Base-by-base conservation (phyloP, 305 asterid species). In the Stenogyne calaminthoides region DNA sequence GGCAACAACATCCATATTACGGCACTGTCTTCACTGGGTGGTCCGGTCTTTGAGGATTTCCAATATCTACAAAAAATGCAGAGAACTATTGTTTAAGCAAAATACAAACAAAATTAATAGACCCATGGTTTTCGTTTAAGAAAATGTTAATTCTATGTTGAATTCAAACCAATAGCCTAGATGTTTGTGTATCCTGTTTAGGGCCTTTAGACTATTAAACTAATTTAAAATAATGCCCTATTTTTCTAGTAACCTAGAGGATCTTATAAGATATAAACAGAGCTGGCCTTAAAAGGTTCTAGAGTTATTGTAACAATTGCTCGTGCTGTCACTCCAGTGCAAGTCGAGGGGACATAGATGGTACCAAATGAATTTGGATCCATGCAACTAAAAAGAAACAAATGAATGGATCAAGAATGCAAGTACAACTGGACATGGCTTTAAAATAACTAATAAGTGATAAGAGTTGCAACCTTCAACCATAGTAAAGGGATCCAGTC, bases 301-400 rank as follows among this genome's bases (percentile, higher is more conserved):
- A 81, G 67, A 47, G 78, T 72, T 64, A 86, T 51, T 5, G 79
- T 55, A 58, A 72, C 70, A 22, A 69, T 60, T 16, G 85, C 91
- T 18, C 85, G 80, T 36, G 85, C 88, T 46, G 88, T 88, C 49
- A 82, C 79, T 71, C 88, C 91, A 69, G 27, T 56, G 74, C 81
- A 86, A 65, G 67, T 51, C 52, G 78, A 64, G n/a, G 87, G 59
- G 76, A 78, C 57, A 46, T 71, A 82, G 36, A 86, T 47, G 18
- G 68, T 67, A 20, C 83, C 75, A 7, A 44, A 34, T 42, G 79
- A 56, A 75, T 37, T 72, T 42, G 66, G 76, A 67, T 60, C 65
- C 71, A n/a, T n/a, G n/a, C n/a, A n/a, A n/a, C n/a, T n/a, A n/a
- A n/a, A n/a, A n/a, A n/a, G n/a, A n/a, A n/a, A n/a, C n/a, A n/a